Evolutionary conservation across 805 yeast genomes (phyloP), one percentile per base, ranked within the genome.

Genomic region (Barnettozyma botsteinii): DNA sequence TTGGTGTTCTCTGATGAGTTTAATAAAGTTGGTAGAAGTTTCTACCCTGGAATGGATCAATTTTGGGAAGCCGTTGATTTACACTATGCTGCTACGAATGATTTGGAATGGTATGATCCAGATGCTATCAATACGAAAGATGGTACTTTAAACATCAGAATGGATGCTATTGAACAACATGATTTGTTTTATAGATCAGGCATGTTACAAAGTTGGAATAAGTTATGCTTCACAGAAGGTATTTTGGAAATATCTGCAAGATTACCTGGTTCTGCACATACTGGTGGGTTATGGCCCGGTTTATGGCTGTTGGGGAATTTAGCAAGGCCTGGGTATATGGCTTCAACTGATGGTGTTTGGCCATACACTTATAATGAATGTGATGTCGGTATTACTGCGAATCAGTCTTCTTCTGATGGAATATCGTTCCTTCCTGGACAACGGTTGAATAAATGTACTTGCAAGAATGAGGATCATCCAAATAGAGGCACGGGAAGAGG

Each of bases 231-330:
- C 59, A 81, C 94, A 4, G 87, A 87, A 56, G 97, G 97, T 36
- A 59, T 67, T 31, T 52, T 88, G 48, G 96, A 85, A 57, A 75
- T 83, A 5, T 78, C 87, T 9, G 91, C 85, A 0, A 72, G 73
- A 43, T 64, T 89, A 46, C 96, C 97, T 25, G 85, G 86, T 47
- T 75, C 73, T 50, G 95, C 95, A 52, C 67, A 76, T 41, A 71
- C 81, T 23, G 68, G 82, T 5, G 98, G 98, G 17, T 66, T 89
- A 48, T 89, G 98, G 98, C 97, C 98, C 1, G 98, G 96, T 70
- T 52, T 86, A 42, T 89, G 97, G 97, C 74, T 96, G 5, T 70
- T 89, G 78, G 97, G 97, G 33, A 89, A 89, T 56, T 69, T 89
- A 49, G 98, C 84, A 21, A 77, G 97, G 52, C 94, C 97, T 0